Percentiles rank a stretch among this genome's conserved stretches.
Evolutionary conservation across 352 stramenopile genomes (phyloP).

Genomic region (Pythium dissimile): DNA sequence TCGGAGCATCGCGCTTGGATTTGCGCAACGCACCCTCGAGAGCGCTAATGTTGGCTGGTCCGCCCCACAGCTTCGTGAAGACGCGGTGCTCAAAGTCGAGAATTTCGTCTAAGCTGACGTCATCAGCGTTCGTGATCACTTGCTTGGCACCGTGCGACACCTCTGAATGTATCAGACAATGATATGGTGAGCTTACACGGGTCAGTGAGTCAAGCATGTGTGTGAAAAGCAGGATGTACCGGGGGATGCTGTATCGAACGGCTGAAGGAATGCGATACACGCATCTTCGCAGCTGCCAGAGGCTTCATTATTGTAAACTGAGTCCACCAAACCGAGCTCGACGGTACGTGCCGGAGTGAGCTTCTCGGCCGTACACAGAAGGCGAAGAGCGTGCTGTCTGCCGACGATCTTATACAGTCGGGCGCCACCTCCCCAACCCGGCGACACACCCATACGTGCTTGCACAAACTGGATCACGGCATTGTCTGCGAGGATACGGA

Average conservation of each 20-base stretch:
- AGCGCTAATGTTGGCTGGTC: constrained; percentile 67
- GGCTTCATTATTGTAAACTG: constrained; percentile 37
- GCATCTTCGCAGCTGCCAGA: constrained; percentile 26
- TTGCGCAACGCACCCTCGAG: constrained; percentile 51
- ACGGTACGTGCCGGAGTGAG: constrained; percentile 41
- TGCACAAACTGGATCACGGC: constrained; percentile 87
- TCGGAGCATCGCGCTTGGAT: constrained; percentile 4
- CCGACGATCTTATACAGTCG: constrained; percentile 79
- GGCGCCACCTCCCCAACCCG: constrained; percentile 78
- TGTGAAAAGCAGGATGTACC: constrained; percentile 34
- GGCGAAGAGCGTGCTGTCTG: constrained; percentile 54
- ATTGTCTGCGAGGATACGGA: constrained; percentile 54
- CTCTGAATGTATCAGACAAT: constrained; percentile 34
- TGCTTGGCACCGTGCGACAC: constrained; percentile 68
- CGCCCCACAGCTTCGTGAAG: constrained; percentile 71
- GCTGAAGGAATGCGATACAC: constrained; percentile 44
- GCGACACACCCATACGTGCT: constrained; percentile 75
- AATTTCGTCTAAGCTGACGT: constrained; percentile 58
- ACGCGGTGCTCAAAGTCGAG: constrained; percentile 59
- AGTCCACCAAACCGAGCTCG: constrained; percentile 66
- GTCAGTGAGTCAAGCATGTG: not conserved
- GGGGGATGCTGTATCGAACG: constrained; percentile 48
- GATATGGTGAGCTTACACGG: not conserved
- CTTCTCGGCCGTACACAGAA: constrained; percentile 72
- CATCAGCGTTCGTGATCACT: constrained; percentile 67